Conservation (phyloP, 495 filamentous ascomycete genomes). For the Tuber magnatum region DNA sequence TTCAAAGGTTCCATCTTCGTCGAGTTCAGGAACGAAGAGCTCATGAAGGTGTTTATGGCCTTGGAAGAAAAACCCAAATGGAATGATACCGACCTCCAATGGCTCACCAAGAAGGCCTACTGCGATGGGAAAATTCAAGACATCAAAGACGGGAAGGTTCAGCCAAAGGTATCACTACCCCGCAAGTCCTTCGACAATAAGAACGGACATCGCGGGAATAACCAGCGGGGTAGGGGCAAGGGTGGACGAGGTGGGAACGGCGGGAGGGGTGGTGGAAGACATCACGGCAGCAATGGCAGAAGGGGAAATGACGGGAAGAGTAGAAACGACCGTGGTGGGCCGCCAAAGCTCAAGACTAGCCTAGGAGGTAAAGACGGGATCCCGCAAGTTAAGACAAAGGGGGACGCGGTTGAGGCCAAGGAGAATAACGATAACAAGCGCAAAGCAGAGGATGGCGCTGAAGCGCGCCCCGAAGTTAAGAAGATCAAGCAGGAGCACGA, state of each 20-base stretch:
- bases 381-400: constrained; percentile 16
- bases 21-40: constrained; percentile 71
- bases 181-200: constrained; percentile 27
- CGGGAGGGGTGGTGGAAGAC: constrained; percentile 28
- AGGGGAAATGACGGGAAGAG: constrained; percentile 14
- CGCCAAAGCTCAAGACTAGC: constrained; percentile 34
- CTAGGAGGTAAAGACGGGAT: constrained; percentile 3
- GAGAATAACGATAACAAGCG: constrained; percentile 22
- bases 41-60: constrained; percentile 66
- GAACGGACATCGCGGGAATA: constrained; percentile 48
- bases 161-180: constrained; percentile 45
- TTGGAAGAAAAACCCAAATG: constrained; percentile 75
- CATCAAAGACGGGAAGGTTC: constrained; percentile 64
- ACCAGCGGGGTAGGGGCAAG: constrained; percentile 50
- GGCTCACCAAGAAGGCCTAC: constrained; percentile 86
- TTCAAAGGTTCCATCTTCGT: constrained; percentile 97
- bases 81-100: constrained; percentile 61
- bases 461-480: constrained; percentile 35
- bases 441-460: constrained; percentile 21
- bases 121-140: constrained; percentile 66
- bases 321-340: constrained; percentile 30
- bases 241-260: constrained; percentile 24
- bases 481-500: constrained; percentile 34
- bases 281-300: constrained; percentile 22
- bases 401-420: constrained; percentile 2